A percentile compares a stretch with the other conserved stretches of the same genome.
phyloP scores from a whole-genome alignment of 352 stramenopile genomes.

The Globisporangium takayamanum region DNA sequence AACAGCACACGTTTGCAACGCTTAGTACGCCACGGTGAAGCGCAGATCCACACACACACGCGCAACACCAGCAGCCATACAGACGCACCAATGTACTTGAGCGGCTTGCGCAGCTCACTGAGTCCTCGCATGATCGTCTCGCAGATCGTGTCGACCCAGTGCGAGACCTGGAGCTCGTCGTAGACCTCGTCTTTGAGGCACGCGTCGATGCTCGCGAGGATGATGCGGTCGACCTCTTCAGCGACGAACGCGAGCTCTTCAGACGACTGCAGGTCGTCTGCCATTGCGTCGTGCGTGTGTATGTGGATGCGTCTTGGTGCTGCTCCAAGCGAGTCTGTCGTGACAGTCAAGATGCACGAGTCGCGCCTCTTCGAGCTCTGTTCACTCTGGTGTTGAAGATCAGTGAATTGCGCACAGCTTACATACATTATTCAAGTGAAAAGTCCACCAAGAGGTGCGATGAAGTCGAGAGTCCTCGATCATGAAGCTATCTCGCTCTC shows the following conservation, averaged over 20 bases:
- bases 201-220: constrained; percentile 70
- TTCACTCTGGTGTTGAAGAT: too few relatives aligned
- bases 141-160: constrained; percentile 91
- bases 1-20: neutral
- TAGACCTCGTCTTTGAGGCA: constrained; percentile 87
- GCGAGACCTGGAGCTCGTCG: constrained; percentile 76
- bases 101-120: constrained; percentile 84
- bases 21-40: neutral
- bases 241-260: constrained; percentile 89
- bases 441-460: too few relatives aligned
- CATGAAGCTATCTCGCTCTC: too few relatives aligned
- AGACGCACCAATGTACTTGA: constrained; percentile 85
- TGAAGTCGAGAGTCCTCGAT: too few relatives aligned
- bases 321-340: too few relatives aligned
- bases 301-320: too few relatives aligned
- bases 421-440: too few relatives aligned
- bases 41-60: neutral
- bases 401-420: too few relatives aligned
- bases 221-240: constrained; percentile 88
- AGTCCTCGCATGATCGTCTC: constrained; percentile 85
- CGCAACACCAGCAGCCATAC: neutral
- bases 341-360: too few relatives aligned
- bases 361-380: too few relatives aligned
- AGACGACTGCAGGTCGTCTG: constrained; percentile 82
- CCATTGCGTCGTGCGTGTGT: constrained; percentile 23